A percentile compares a stretch with the other conserved stretches of the same genome.
phyloP scores from a whole-genome alignment of 495 filamentous ascomycete genomes.

The Hypomontagnella monticulosa region DNA sequence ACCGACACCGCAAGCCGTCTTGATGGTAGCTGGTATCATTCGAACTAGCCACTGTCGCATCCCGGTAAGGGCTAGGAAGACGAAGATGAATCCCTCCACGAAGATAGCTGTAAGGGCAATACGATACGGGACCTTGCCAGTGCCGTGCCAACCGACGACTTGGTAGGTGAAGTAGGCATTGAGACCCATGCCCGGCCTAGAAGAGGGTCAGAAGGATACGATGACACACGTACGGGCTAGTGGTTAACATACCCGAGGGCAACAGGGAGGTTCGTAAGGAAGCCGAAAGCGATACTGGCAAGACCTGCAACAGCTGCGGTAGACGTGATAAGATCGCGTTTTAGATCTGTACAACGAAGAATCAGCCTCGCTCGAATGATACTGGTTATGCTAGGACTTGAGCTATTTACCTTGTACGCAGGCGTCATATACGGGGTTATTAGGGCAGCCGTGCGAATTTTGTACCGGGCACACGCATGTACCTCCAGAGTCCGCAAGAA shows the following conservation, averaged over 20 bases:
- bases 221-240: conserved; percentile 41
- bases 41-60: conserved; percentile 87
- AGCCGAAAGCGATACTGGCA: conserved; percentile 59
- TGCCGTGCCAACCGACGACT: conserved; percentile 78
- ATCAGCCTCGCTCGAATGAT: conserved; percentile 10
- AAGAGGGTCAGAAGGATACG: conserved; percentile 35
- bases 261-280: conserved; percentile 65
- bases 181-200: conserved; percentile 78
- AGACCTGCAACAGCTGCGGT: conserved; percentile 75
- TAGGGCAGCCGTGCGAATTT: conserved; percentile 60
- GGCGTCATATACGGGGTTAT: conserved; percentile 64
- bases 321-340: conserved; percentile 80
- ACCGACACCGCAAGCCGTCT: conserved; percentile 80
- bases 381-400: not conserved
- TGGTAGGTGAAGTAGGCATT: conserved; percentile 91
- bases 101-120: conserved; percentile 85
- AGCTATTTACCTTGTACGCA: conserved; percentile 56
- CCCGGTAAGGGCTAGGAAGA: conserved; percentile 74
- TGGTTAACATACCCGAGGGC: conserved; percentile 63
- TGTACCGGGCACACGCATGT: conserved; percentile 71
- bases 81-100: conserved; percentile 74
- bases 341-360: conserved; percentile 58
- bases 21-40: conserved; percentile 80
- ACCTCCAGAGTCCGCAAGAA: conserved; percentile 71
- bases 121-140: conserved; percentile 71